phyloP scores from a whole-genome alignment of 2,329 filamentous ascomycete genomes.

The Cadophora malorum region DNA sequence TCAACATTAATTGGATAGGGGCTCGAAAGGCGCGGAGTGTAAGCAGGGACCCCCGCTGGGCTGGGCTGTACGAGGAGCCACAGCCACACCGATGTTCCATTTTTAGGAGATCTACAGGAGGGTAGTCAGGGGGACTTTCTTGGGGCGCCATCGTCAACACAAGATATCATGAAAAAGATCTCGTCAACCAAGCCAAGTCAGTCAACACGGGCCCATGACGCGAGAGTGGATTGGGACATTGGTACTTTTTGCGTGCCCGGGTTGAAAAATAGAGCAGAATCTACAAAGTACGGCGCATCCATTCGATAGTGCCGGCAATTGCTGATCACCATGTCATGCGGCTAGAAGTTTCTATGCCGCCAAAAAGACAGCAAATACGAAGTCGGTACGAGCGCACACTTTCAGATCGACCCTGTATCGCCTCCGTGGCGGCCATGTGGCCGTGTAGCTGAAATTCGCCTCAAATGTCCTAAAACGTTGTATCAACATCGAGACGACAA shows the following conservation, averaged over 20 bases:
- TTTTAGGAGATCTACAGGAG: constrained; percentile 19
- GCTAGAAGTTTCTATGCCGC: constrained; percentile 7
- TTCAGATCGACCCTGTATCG: neutral
- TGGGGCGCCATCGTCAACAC: constrained; percentile 2
- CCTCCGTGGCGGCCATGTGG: neutral
- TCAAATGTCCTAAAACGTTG: neutral
- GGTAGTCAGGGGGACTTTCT: neutral
- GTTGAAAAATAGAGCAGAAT: constrained; percentile 4
- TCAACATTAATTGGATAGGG: neutral
- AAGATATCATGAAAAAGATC: neutral
- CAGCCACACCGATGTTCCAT: constrained; percentile 14
- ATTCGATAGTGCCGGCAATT: constrained; percentile 10
- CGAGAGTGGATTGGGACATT: neutral
- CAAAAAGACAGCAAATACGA: constrained; percentile 2
- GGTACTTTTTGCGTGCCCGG: neutral
- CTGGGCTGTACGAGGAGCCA: constrained; percentile 11
- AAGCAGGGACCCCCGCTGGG: neutral
- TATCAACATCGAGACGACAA: constrained; percentile 4
- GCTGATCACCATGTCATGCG: constrained; percentile 2
- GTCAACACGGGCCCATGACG: constrained; percentile 9
- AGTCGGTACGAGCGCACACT: neutral
- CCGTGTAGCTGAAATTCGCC: neutral
- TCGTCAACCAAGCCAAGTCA: neutral
- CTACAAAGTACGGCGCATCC: neutral
- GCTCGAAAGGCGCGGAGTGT: neutral